phyloP scores from a whole-genome alignment of 345 rosid species.

The Punica granatum region DNA sequence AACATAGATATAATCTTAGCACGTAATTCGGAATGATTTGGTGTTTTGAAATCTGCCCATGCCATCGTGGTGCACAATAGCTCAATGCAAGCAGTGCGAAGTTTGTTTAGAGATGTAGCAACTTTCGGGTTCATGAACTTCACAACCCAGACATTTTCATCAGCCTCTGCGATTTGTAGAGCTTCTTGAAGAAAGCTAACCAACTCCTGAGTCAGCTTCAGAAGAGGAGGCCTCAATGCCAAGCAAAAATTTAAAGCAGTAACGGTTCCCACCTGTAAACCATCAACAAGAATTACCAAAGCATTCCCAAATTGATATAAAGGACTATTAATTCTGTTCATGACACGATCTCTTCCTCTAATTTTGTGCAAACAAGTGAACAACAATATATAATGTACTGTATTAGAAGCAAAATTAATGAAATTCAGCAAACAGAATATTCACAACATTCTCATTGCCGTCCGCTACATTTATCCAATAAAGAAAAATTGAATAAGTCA shows the following conservation, averaged over 20 bases:
- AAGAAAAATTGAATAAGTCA: no score
- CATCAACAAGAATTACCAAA: background rate
- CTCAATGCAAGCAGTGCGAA: conserved; percentile 95
- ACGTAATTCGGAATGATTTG: conserved; percentile 74
- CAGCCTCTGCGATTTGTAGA: conserved; percentile 96
- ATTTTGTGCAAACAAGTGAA: no score
- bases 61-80: conserved; percentile 97
- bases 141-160: conserved; percentile 82
- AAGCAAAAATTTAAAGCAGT: conserved; percentile 94
- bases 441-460: no score
- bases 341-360: no score
- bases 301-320: background rate
- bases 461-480: no score
- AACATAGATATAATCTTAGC: conserved; percentile 96
- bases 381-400: no score
- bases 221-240: conserved; percentile 95
- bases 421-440: no score
- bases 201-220: conserved; percentile 89
- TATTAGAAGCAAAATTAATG: no score
- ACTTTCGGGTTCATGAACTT: conserved; percentile 87
- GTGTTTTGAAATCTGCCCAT: conserved; percentile 90
- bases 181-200: conserved; percentile 99
- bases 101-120: conserved; percentile 73
- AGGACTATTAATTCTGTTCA: background rate
- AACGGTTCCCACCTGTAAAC: conserved; percentile 80